A percentile compares a stretch with the other conserved stretches of the same genome.
Evolutionary conservation across 2,329 filamentous ascomycete species (phyloP).

Genomic region (Alternaria consortialis): DNA sequence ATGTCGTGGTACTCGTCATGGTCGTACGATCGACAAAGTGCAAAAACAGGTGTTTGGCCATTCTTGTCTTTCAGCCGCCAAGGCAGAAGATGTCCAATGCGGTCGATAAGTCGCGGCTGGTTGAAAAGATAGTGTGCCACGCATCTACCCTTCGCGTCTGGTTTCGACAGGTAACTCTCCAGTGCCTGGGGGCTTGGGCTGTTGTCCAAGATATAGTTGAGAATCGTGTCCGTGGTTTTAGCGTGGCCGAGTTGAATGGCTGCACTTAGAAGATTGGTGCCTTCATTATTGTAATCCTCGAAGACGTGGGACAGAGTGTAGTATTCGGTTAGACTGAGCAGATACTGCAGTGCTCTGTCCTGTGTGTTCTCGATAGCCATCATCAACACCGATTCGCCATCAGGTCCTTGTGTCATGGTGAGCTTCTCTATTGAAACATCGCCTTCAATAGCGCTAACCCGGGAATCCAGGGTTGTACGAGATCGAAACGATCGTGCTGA

Average conservation of each 20-base stretch:
- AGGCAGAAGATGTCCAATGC: slow-evolving; percentile 79
- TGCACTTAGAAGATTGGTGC: slow-evolving; percentile 87
- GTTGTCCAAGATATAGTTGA: slow-evolving; percentile 72
- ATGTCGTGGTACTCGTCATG: slow-evolving; percentile 86
- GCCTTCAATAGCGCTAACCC: slow-evolving; percentile 78
- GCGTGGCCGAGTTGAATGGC: slow-evolving; percentile 85
- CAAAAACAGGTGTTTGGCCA: slow-evolving; percentile 96
- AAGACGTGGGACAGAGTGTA: slow-evolving; percentile 77
- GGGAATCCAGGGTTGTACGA: slow-evolving; percentile 71
- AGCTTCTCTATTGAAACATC: slow-evolving; percentile 85
- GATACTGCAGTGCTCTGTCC: slow-evolving; percentile 76
- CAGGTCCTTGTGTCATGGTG: slow-evolving; percentile 72
- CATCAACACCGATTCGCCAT: slow-evolving; percentile 81
- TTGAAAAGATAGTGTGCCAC: slow-evolving; percentile 97
- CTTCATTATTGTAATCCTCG: slow-evolving; percentile 87
- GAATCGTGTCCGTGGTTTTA: slow-evolving; percentile 76
- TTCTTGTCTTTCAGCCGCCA: slow-evolving; percentile 95
- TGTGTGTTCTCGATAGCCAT: slow-evolving; percentile 68
- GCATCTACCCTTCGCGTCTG: slow-evolving; percentile 87
- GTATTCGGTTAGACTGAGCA: slow-evolving; percentile 79
- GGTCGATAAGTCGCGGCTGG: slow-evolving; percentile 78
- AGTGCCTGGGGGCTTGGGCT: slow-evolving; percentile 66
- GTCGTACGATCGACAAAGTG: slow-evolving; percentile 93
- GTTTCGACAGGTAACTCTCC: slow-evolving; percentile 72
- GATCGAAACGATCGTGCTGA: slow-evolving; percentile 87